Base-by-base conservation (phyloP, 331 rosid genomes). In the Dryas integrifolia region DNA sequence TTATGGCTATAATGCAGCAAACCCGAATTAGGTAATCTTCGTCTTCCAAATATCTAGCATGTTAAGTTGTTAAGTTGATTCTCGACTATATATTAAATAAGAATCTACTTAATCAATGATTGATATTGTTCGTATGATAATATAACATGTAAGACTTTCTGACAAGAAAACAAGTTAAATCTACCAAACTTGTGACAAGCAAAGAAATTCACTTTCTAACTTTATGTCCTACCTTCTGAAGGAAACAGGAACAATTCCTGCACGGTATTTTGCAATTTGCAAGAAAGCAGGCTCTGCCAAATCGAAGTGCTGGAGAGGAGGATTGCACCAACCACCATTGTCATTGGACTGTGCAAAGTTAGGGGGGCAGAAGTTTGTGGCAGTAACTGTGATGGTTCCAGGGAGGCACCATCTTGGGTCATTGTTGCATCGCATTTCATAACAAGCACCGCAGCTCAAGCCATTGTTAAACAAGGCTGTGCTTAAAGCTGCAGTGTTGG, bases 321-420 rank as follows among this genome's bases (percentile, higher is more conserved):
- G 91, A 58, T 90, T 90, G 83, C 96, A 90, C 96, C 96, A 90
- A 57, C 96, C 96, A 11, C 96, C 96, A 61, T 90, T 88, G 81
- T 85, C 79, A 82, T 88, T 90, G 4, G 97, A 35, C 85, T 80
- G 58, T 6, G 90, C 85, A 4, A 82, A 77, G 78, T 91, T 91
- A 44, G 96, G 96, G 0, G 96, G 96, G 67, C 96, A 90, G 51
- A 90, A 90, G 77, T 90, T 90, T 43, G 94, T 91, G 8, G 97
- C 95, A 43, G 95, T 91, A 15, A 91, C 90, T 49, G 71, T 88
- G 49, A 88, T 91, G 52, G 83, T 40, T 11, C 89, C 88, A 2
- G 90, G 79, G 16, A 83, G 89, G 82, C 97, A 91, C 97, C 97
- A 91, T 56, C 87, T 88, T n/a, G 92, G 92, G 58, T 88, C 96